phyloP scores from a whole-genome alignment of 345 rosid genomes.

The Populus pruinosa region DNA sequence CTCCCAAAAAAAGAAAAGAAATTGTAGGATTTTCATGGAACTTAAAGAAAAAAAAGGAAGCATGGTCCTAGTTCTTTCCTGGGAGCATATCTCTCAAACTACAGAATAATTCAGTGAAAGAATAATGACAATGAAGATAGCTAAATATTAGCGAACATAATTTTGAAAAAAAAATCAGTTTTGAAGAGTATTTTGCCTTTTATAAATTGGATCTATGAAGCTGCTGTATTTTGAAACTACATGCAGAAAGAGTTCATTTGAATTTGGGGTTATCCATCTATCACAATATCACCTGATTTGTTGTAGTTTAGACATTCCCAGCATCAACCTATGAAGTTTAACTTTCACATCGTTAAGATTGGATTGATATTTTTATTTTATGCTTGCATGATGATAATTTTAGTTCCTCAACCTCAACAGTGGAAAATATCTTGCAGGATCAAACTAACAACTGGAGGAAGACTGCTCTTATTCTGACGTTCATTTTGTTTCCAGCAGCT shows the following conservation, averaged over 20 bases:
- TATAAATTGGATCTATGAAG: not conserved
- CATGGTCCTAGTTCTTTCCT: not conserved
- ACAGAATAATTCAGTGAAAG: not conserved
- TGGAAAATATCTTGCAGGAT: constrained; percentile 48
- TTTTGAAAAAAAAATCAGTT: not conserved
- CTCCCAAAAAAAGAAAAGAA: not conserved
- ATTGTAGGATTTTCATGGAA: not conserved
- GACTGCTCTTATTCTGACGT: constrained; percentile 76
- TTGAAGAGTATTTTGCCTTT: not conserved
- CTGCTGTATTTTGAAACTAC: not conserved
- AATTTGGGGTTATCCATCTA: not conserved
- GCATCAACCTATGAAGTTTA: not conserved
- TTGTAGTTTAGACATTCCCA: not conserved
- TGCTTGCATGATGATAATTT: not conserved
- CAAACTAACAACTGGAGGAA: constrained; percentile 71
- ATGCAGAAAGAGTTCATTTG: not conserved
- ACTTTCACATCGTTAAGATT: not conserved
- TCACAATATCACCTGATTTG: not conserved
- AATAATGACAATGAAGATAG: not conserved
- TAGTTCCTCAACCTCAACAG: not conserved
- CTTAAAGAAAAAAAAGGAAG: not conserved
- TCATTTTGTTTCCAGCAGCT: constrained; percentile 77
- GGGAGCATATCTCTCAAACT: not conserved
- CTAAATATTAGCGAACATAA: not conserved
- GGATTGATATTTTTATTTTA: not conserved